Percentiles rank a stretch among this genome's conserved stretches.
phyloP scores from a whole-genome alignment of 129 eudicot species.

The Chrysanthemum lavandulifolium region DNA sequence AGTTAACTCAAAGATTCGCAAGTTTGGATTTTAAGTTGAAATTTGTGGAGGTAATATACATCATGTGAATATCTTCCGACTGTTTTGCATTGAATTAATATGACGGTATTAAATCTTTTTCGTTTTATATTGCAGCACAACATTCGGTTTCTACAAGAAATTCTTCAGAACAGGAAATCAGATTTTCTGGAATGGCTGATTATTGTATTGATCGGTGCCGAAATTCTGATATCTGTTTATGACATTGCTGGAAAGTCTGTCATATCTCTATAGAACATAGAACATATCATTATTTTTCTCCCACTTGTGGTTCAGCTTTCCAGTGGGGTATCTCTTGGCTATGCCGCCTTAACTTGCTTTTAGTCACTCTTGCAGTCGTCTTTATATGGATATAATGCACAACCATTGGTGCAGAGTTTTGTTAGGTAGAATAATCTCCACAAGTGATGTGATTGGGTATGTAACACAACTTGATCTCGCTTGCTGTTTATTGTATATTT shows the following conservation, averaged over 20 bases:
- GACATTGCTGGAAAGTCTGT: conserved; percentile 73
- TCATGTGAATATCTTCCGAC: background rate
- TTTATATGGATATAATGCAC: background rate
- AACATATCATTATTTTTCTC: conserved; percentile 4
- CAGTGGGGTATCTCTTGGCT: background rate
- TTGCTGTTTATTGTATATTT: conserved; percentile 1
- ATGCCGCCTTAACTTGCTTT: background rate
- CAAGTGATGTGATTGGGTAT: background rate
- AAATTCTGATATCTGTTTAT: conserved; percentile 84
- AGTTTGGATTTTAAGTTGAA: conserved; percentile 93
- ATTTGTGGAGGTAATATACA: conserved; percentile 75
- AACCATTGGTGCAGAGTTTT: background rate
- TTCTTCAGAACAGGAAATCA: conserved; percentile 91
- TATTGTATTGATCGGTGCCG: conserved; percentile 76
- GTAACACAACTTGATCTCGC: background rate
- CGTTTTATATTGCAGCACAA: conserved; percentile 65
- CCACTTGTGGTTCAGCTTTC: background rate
- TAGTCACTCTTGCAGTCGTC: background rate
- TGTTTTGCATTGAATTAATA: background rate
- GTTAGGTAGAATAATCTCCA: background rate
- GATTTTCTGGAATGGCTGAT: conserved; percentile 96
- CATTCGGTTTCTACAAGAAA: conserved; percentile 92
- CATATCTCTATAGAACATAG: conserved; percentile 51
- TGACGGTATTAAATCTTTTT: background rate
- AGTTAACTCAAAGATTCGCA: conserved; percentile 95